Evolutionary conservation across 2,329 filamentous ascomycete species (phyloP), one percentile per base, ranked within the genome.

Genomic region (Metarhizium sp.): DNA sequence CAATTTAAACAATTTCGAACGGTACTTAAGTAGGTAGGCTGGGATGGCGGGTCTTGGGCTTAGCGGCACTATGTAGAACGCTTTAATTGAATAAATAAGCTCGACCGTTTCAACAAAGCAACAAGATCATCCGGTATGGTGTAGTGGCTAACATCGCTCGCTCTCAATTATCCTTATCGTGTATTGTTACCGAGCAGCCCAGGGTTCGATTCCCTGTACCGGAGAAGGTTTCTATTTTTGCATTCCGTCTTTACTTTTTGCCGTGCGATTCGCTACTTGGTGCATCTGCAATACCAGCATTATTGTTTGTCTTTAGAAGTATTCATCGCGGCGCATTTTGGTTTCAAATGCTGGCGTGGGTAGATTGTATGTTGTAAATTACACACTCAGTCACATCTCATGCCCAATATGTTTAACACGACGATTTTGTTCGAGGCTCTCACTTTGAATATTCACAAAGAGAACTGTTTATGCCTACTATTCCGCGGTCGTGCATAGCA

Each of bases 121-220:
- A 25, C 25, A 4, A 25, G 25, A 25, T 25, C 18, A 61, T 68
- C 66, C 66, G 65, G 62, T 67, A 67, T 68, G 66, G 66, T 68
- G 65, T 68, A 68, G 65, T 67, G 66, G 66, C 65, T 67, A 68
- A 67, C 66, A 68, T 68, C 66, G 66, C 65, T 67, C 66, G 64
- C 65, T 68, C 66, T 68, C 65, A 68, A 8, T 4, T 8, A 7
- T 34, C 10, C 10, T 11, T 8, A 34, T 7, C 5, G 2, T 5
- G 32, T 2, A 34, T 7, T 34, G 3, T 25, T 25, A 25, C 66
- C 65, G 66, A 67, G 65, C 64, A 67, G 66, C 65, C 64, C 66
- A 60, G 65, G 66, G 66, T 68, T 68, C 66, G 66, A 68, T 68
- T 67, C 65, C 66, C 66, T 59, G 65, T 67, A 66, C 62, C 65